phyloP scores from a whole-genome alignment of 306 rosid species.

The Fragaria vesca region DNA sequence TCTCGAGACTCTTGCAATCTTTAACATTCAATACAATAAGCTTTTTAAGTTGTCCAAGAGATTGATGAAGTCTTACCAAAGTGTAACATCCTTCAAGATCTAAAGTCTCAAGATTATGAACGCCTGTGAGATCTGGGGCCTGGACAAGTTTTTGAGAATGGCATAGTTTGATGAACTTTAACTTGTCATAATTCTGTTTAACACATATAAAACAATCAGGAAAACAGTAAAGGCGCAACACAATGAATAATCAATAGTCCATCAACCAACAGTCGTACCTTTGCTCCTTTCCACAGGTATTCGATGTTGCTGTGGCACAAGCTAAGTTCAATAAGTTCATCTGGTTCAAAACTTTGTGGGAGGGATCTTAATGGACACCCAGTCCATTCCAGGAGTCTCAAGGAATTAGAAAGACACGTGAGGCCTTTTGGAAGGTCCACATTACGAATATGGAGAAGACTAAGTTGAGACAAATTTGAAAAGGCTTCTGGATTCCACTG shows the following conservation, averaged over 20 bases:
- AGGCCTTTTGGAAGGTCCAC: neutral
- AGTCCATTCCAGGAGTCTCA: neutral
- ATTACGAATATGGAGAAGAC: neutral
- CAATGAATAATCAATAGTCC: too few relatives aligned
- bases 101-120: neutral
- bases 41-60: neutral
- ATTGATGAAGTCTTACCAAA: neutral
- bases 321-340: slow-evolving; percentile 2
- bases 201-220: too few relatives aligned
- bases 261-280: slow-evolving; percentile 9
- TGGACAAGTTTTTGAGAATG: neutral
- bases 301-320: slow-evolving; percentile 12
- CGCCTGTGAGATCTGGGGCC: neutral
- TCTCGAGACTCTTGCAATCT: neutral
- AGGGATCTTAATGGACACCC: slow-evolving; percentile 1
- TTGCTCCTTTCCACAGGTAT: slow-evolving; percentile 6
- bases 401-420: neutral
- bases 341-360: slow-evolving; percentile 17
- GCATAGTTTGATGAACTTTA: neutral
- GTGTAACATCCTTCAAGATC: neutral
- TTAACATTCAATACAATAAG: neutral
- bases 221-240: too few relatives aligned
- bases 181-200: neutral
- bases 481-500: neutral
- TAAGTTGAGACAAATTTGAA: neutral